Base-by-base conservation (phyloP, 768 basidiomycete species). In the Mycena albidolilacea region DNA sequence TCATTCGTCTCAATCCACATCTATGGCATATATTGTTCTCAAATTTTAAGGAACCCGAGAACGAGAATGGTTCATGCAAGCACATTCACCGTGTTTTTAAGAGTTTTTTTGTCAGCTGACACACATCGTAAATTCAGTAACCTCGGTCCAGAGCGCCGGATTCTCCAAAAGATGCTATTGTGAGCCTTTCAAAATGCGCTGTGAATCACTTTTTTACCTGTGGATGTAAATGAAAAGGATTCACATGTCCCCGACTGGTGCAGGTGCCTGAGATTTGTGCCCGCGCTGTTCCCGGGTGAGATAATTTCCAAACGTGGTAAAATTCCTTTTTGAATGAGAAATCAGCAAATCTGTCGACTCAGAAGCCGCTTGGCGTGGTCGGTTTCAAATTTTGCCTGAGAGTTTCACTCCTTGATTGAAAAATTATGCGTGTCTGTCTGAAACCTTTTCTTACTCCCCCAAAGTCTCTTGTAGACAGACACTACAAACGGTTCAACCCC, bases 31-130 rank as follows among this genome's bases (percentile, higher is more conserved):
- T 62, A 62, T 62, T 43, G 43, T 62, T 62, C 19, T 30, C 38
- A 59, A 39, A 62, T 46, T 62, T 62, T 43, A 44, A 62, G 61
- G 61, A 62, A 62, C 61, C 61, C 61, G n/a, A 62, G 61, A 62
- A 62, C 43, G n/a, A 62, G 61, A 62, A 62, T 23, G 21, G 41
- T 46, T 62, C 41, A 62, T 43, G 61, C 23, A 46, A 62, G 61
- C 61, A 43, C 61, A 62, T 62, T 62, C 61, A 62, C 43, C 21
- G 61, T 23, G 61, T 44, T 62, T 62, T 62, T 17, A 62, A 62
- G 61, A 23, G 61, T 62, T 46, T 23, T 62, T 46, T 44, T 62
- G 61, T 44, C 44, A 62, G 61, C 61, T 62, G 61, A 62, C 50
- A 52, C 50, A 52, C 50, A 52, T 52, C n/a, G 3, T 52, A 52